Evolutionary conservation across 2,329 filamentous ascomycete species (phyloP).

Genomic region (Pestalotiopsis sp.): DNA sequence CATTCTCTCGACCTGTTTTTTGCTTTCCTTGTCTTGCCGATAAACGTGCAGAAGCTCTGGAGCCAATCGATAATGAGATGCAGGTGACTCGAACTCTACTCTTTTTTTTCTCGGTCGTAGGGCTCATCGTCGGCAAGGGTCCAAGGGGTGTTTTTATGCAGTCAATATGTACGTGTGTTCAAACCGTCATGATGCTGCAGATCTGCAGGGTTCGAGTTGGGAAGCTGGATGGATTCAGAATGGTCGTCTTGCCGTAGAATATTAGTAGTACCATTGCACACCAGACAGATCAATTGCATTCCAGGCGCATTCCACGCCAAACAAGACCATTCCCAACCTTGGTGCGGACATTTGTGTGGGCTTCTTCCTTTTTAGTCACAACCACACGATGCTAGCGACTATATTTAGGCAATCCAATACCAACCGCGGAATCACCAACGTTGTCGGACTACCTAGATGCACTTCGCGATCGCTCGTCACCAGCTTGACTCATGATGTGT

Average conservation of each 20-base stretch:
- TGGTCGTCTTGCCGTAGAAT: background rate
- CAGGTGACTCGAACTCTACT: background rate
- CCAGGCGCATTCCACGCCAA: too few species aligned
- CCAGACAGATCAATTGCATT: too few species aligned
- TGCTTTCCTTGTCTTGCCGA: background rate
- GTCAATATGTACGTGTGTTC: background rate
- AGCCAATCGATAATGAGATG: conserved; percentile 3
- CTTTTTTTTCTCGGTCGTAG: background rate
- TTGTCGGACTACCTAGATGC: background rate
- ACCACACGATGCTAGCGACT: background rate
- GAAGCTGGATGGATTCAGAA: conserved; percentile 1
- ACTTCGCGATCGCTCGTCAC: background rate
- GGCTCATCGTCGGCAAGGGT: background rate
- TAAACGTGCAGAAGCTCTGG: conserved; percentile 10
- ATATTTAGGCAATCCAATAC: background rate
- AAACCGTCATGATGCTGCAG: background rate
- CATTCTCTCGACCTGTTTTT: background rate
- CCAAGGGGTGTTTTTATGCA: background rate
- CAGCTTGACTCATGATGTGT: background rate
- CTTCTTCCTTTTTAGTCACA: background rate
- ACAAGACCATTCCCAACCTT: background rate
- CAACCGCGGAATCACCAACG: background rate
- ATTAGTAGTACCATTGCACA: background rate
- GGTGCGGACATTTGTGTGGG: background rate
- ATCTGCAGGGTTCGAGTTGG: conserved; percentile 6